Evolutionary conservation across 2,329 filamentous ascomycete species (phyloP), one percentile per base, ranked within the genome.

Genomic region (Colletotrichum plurivorum): DNA sequence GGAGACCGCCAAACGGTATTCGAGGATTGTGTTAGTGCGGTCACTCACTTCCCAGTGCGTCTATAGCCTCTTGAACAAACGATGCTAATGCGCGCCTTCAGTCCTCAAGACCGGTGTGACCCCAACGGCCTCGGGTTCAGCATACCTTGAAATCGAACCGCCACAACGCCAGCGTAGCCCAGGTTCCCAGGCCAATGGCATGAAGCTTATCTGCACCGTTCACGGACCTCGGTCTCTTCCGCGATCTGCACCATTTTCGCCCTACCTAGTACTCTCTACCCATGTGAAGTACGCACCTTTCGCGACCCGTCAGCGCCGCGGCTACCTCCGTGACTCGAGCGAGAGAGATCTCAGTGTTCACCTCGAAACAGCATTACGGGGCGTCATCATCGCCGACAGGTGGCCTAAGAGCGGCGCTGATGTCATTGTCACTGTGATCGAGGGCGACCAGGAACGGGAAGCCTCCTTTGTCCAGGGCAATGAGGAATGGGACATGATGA

Each of bases 391-490:
- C 76, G 94, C 94, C 15, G 95, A 98, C 78, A 87, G 95, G 67
- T 99, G 95, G 94, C 96, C 96, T n/a, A 99, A 99, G 85, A 97
- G 94, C 78, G 95, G 94, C 52, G 91, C 97, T n/a, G 96, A 99
- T 78, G 91, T 99, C 48, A 92, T 97, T 18, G 90, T 99, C 56
- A 98, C 94, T 0, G 90, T 99, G 56, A 85, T 99, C 18, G 96
- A 99, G 82, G 95, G 94, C 3, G 96, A 98, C 76, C 94, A 98
- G 78, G 92, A 95, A 81, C 87, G 78, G 78, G 88, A 80, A 78
- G 79, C 80, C 54, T 82, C 81, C 3, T 77, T 83, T 36, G 82
- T 82, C 25, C 80, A 83, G 73, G 84, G 83, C 9, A 87, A 90
- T 67, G 90, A 90, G 71, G 89, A 92, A 15, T 97, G 94, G 92